A percentile compares a stretch with the other conserved stretches of the same genome.
Evolutionary conservation across 345 rosid species (phyloP).

Genomic region (Gossypium thurberi): DNA sequence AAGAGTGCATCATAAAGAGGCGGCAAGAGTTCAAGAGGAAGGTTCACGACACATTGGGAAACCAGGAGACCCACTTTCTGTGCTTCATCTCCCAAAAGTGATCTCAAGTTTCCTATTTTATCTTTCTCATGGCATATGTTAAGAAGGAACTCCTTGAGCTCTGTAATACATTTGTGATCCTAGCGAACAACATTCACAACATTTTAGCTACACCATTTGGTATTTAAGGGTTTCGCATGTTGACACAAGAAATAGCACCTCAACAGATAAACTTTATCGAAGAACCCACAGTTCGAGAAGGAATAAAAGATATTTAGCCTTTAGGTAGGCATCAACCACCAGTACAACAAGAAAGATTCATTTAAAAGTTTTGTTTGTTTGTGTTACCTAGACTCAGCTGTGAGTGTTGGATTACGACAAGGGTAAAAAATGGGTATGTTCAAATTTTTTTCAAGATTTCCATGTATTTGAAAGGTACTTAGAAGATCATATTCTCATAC

Average conservation of each 20-base stretch:
- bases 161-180: slow-evolving; percentile 59
- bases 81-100: slow-evolving; percentile 49
- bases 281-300: background rate
- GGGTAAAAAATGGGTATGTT: background rate
- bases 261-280: background rate
- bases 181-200: slow-evolving; percentile 17
- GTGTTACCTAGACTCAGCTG: background rate
- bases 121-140: slow-evolving; percentile 46
- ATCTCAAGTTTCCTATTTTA: slow-evolving; percentile 29
- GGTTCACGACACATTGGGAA: slow-evolving; percentile 79
- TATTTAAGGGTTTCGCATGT: background rate
- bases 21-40: slow-evolving; percentile 88
- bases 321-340: background rate
- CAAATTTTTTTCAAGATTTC: background rate
- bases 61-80: slow-evolving; percentile 63
- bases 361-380: background rate
- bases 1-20: slow-evolving; percentile 77
- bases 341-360: background rate
- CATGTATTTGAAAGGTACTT: background rate
- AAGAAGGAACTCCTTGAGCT: slow-evolving; percentile 59
- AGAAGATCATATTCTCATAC: background rate
- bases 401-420: background rate
- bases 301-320: background rate
- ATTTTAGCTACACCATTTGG: background rate
- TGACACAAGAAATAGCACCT: background rate